Conservation (phyloP, 192 early-diverging fungal genomes). For the Backusella sp. region DNA sequence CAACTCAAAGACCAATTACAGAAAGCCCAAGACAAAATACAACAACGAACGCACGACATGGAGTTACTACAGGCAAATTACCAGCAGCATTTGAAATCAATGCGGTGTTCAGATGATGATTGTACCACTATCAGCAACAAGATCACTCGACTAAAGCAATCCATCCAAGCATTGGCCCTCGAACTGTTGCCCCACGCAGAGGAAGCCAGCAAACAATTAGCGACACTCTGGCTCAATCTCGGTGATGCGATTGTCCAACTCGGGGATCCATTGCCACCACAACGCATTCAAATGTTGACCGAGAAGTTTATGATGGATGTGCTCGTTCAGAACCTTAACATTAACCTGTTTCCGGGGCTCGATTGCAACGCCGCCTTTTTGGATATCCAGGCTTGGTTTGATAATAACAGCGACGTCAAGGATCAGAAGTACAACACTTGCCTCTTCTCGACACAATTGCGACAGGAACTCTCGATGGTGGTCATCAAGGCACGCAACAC, state of each 20-base stretch:
- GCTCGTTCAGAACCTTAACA: slow-evolving; percentile 44
- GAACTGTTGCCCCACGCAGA: slow-evolving; percentile 30
- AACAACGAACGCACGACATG: slow-evolving; percentile 10
- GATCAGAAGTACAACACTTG: not conserved
- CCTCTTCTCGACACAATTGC: slow-evolving; percentile 16
- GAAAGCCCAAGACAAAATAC: not conserved
- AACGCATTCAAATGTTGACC: slow-evolving; percentile 46
- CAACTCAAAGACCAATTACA: slow-evolving; percentile 7
- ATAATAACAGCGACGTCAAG: slow-evolving; percentile 10
- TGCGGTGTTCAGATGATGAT: slow-evolving; percentile 48
- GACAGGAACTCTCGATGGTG: slow-evolving; percentile 25
- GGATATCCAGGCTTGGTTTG: slow-evolving; percentile 22
- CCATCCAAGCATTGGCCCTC: slow-evolving; percentile 33
- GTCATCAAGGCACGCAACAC: not conserved
- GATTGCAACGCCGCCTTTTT: slow-evolving; percentile 26
- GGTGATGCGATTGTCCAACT: slow-evolving; percentile 29
- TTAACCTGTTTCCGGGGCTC: slow-evolving; percentile 40
- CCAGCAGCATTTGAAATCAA: slow-evolving; percentile 19
- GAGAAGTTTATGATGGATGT: slow-evolving; percentile 56
- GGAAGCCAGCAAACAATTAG: slow-evolving; percentile 19
- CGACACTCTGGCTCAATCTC: slow-evolving; percentile 34
- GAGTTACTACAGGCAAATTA: slow-evolving; percentile 19
- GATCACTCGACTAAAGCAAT: slow-evolving; percentile 35
- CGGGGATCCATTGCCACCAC: slow-evolving; percentile 34
- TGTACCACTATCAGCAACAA: slow-evolving; percentile 37